These are phyloP conservation scores for Dipodascopsis uninucleata DNA, from an alignment of 805 yeast species.

Conservation along the genomic window DNA sequence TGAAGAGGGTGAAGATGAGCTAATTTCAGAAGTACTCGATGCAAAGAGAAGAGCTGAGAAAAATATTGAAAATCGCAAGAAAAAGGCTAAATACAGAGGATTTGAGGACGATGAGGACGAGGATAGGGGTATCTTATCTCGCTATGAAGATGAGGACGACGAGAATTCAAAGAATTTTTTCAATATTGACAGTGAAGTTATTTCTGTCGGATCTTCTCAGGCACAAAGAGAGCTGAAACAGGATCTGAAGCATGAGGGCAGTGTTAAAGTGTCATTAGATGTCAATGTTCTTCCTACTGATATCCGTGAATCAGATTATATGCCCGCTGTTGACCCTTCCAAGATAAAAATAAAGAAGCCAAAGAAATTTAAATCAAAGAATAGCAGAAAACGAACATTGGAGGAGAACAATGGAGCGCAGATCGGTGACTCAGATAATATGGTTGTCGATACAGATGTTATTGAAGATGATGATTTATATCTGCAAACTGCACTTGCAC, in stretches of 20 bases:
- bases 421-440: slow-evolving; percentile 33
- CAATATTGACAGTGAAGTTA: slow-evolving; percentile 22
- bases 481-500: slow-evolving; percentile 36
- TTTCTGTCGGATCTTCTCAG: slow-evolving; percentile 5
- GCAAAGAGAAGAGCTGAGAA: slow-evolving; percentile 35
- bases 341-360: slow-evolving; percentile 44
- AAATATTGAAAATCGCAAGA: slow-evolving; percentile 25
- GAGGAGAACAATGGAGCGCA: slow-evolving; percentile 34
- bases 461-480: slow-evolving; percentile 39
- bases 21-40: slow-evolving; percentile 44
- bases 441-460: slow-evolving; percentile 23
- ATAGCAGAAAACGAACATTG: slow-evolving; percentile 37
- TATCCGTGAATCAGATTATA: slow-evolving; percentile 34
- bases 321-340: slow-evolving; percentile 32
- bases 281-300: slow-evolving; percentile 22
- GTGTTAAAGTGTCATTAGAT: slow-evolving; percentile 31
- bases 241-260: slow-evolving; percentile 8
- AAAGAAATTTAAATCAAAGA: slow-evolving; percentile 43
- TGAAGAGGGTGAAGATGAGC: slow-evolving; percentile 35
- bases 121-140: slow-evolving; percentile 22
- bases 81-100: slow-evolving; percentile 23
- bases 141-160: slow-evolving; percentile 31
- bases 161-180: slow-evolving; percentile 12
- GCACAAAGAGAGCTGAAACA: slow-evolving; percentile 11
- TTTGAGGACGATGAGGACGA: slow-evolving; percentile 32